Percentiles rank a stretch among this genome's conserved stretches.
Conservation (phyloP, 441 rosid genomes). For the Populus trichocarpa region DNA sequence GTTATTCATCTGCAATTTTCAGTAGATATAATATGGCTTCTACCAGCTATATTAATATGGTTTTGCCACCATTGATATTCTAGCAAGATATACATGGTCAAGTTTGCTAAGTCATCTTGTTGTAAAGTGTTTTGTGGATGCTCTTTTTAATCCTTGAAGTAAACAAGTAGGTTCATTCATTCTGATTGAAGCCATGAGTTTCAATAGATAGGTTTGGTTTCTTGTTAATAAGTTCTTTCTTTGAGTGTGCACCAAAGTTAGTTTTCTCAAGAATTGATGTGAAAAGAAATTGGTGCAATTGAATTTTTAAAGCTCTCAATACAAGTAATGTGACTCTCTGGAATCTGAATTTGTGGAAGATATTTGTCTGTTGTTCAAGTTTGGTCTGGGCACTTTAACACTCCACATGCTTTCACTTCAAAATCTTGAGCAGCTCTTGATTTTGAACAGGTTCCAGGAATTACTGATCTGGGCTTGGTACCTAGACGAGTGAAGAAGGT, state of each 20-base stretch:
- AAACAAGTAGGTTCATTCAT: neutral
- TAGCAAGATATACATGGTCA: neutral
- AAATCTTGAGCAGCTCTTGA: neutral
- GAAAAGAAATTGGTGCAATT: neutral
- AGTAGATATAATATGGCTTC: neutral
- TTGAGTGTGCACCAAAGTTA: neutral
- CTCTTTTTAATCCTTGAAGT: neutral
- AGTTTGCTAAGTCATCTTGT: neutral
- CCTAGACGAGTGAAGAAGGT: constrained; percentile 78
- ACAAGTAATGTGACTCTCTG: neutral
- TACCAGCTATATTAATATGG: neutral
- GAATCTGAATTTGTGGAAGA: neutral
- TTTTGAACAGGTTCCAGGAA: constrained; percentile 71
- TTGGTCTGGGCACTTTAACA: neutral
- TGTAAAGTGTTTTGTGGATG: neutral
- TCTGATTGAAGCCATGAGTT: neutral
- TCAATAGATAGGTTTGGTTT: neutral
- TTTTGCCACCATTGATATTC: neutral
- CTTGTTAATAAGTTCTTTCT: neutral
- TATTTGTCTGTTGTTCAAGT: neutral
- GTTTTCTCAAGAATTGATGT: neutral
- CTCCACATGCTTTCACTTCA: neutral
- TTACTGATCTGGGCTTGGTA: constrained; percentile 72
- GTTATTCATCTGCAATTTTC: neutral
- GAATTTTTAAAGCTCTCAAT: neutral